phyloP scores from a whole-genome alignment of 2,329 filamentous ascomycete species.

The Fusarium paranaense region DNA sequence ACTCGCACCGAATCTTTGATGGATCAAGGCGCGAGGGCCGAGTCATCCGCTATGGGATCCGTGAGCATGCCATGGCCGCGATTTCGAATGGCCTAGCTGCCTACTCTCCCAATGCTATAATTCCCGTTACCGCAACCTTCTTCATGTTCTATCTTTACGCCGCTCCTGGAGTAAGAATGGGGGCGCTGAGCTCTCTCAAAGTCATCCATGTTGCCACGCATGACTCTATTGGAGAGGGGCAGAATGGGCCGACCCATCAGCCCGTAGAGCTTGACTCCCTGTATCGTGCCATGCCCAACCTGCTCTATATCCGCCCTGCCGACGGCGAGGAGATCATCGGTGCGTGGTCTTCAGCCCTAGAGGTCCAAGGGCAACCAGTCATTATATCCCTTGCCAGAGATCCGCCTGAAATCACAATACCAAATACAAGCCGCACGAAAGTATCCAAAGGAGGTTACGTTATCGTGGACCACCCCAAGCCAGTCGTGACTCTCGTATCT shows the following conservation, averaged over 20 bases:
- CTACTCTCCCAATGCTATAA: conserved; percentile 61
- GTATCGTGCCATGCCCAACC: conserved; percentile 46
- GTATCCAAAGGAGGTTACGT: not conserved
- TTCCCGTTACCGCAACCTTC: conserved; percentile 67
- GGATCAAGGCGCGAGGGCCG: no score
- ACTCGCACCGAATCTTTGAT: no score
- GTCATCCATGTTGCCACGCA: conserved; percentile 69
- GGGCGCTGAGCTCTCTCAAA: conserved; percentile 64
- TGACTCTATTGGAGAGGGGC: conserved; percentile 55
- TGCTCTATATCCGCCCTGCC: no score
- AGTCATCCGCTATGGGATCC: conserved; percentile 47
- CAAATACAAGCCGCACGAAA: not conserved
- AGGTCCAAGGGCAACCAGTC: not conserved
- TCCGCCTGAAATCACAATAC: not conserved
- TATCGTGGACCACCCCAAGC: not conserved
- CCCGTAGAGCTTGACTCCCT: conserved; percentile 65
- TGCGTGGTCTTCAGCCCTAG: not conserved
- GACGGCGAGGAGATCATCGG: no score
- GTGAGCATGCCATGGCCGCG: conserved; percentile 70
- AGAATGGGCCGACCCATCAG: conserved; percentile 71
- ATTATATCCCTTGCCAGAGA: not conserved
- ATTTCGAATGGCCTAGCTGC: conserved; percentile 68
- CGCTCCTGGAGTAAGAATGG: conserved; percentile 57
- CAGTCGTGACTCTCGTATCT: not conserved
- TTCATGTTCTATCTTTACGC: conserved; percentile 67